A percentile compares a stretch with the other conserved stretches of the same genome.
phyloP scores from a whole-genome alignment of 352 stramenopile genomes.

The Globisporangium barbulae region DNA sequence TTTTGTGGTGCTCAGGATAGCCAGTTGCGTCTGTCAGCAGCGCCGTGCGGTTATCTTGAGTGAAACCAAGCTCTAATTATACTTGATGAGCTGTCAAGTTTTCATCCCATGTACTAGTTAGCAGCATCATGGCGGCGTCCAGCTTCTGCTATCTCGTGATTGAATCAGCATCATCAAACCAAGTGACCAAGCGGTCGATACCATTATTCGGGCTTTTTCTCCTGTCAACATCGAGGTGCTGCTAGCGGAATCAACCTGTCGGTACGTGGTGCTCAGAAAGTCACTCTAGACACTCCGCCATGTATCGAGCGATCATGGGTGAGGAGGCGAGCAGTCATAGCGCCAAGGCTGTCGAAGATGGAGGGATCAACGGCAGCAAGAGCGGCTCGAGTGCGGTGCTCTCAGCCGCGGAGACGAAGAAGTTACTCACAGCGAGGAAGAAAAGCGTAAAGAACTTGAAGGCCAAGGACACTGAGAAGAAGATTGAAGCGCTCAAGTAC shows the following conservation, averaged over 20 bases:
- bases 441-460: conserved; percentile 64
- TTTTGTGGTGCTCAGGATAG: too few species aligned
- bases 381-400: not conserved
- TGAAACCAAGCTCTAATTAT: not conserved
- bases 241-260: not conserved
- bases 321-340: not conserved
- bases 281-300: not conserved
- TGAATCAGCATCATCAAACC: not conserved
- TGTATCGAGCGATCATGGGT: not conserved
- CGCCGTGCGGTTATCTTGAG: not conserved
- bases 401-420: conserved; percentile 22
- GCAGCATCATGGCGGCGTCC: not conserved
- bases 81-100: not conserved
- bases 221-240: not conserved
- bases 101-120: not conserved
- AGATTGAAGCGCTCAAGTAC: conserved; percentile 49
- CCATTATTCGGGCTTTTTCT: not conserved
- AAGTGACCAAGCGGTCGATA: not conserved
- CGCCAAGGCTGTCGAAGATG: not conserved
- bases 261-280: not conserved
- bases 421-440: conserved; percentile 38
- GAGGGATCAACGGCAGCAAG: not conserved
- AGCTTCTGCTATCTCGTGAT: not conserved
- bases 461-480: conserved; percentile 63
- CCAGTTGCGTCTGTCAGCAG: too few species aligned